Evolutionary conservation across 495 filamentous ascomycete species (phyloP).

Genomic region (Cryomyces antarcticus): DNA sequence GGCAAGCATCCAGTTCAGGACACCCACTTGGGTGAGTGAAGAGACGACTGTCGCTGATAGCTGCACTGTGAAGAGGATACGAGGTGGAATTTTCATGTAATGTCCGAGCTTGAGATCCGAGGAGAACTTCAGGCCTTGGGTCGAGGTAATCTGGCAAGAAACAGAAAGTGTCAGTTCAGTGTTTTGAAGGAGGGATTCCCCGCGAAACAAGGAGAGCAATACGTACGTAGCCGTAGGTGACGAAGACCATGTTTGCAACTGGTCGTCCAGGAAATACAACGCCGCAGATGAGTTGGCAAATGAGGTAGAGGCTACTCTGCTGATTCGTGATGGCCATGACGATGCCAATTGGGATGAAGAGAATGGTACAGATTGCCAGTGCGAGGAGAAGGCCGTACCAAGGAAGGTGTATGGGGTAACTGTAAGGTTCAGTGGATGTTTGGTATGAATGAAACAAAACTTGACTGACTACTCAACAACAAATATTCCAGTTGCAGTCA

Average conservation of each 20-base stretch:
- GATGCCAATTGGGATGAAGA: slow-evolving; percentile 13
- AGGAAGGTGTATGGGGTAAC: slow-evolving; percentile 51
- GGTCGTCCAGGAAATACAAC: slow-evolving; percentile 60
- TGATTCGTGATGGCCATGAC: slow-evolving; percentile 14
- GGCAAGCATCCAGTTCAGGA: slow-evolving; percentile 76
- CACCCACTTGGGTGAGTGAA: slow-evolving; percentile 58
- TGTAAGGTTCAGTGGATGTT: slow-evolving; percentile 13
- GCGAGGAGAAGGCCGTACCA: slow-evolving; percentile 16
- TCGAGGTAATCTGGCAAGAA: slow-evolving; percentile 43
- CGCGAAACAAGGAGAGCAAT: background rate
- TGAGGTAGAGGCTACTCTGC: slow-evolving; percentile 20
- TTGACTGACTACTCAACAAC: slow-evolving; percentile 52
- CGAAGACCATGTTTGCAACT: slow-evolving; percentile 77
- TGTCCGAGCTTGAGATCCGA: slow-evolving; percentile 75
- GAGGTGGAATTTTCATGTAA: slow-evolving; percentile 85
- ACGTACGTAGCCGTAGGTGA: slow-evolving; percentile 44
- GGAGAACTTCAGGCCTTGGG: slow-evolving; percentile 72
- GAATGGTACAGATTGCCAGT: slow-evolving; percentile 4
- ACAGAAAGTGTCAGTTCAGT: background rate
- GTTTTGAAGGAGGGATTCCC: no score
- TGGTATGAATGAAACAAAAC: background rate
- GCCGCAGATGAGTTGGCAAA: slow-evolving; percentile 63
- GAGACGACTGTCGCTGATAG: slow-evolving; percentile 63
- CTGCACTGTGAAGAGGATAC: slow-evolving; percentile 59
- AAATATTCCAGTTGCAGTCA: slow-evolving; percentile 58